Percentiles rank a stretch among this genome's conserved stretches.
Evolutionary conservation across 2,329 filamentous ascomycete genomes (phyloP).

Genomic region (Talaromyces sp.): DNA sequence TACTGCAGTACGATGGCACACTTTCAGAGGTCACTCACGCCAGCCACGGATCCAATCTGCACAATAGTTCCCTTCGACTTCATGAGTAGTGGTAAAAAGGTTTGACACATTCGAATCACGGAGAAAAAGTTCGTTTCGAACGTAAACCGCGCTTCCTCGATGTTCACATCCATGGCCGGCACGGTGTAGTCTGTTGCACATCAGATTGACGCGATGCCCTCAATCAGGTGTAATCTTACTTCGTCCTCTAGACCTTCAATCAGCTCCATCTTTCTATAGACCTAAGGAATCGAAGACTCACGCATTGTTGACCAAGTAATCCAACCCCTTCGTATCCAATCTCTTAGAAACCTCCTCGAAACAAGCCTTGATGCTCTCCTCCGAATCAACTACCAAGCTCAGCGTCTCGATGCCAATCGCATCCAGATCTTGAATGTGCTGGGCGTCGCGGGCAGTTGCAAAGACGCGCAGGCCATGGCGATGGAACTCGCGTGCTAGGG

Average conservation of each 20-base stretch:
- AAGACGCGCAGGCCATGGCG: conserved; percentile 53
- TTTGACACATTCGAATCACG: conserved; percentile 57
- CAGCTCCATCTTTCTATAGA: conserved; percentile 9
- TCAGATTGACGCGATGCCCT: neutral
- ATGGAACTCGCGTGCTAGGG: conserved; percentile 57
- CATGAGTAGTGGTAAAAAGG: conserved; percentile 54
- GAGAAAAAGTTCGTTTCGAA: conserved; percentile 58
- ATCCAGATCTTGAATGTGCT: conserved; percentile 48
- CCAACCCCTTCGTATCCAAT: conserved; percentile 49
- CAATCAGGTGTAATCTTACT: conserved; percentile 13
- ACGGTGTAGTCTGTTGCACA: conserved; percentile 50
- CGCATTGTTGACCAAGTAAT: conserved; percentile 60
- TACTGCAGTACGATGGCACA: neutral
- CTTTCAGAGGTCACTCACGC: conserved; percentile 22
- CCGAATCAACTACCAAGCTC: conserved; percentile 52
- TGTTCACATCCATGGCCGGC: conserved; percentile 55
- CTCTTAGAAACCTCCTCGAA: conserved; percentile 46
- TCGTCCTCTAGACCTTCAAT: conserved; percentile 19
- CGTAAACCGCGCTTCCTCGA: conserved; percentile 44
- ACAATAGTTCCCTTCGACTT: conserved; percentile 45
- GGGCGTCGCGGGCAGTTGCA: conserved; percentile 54
- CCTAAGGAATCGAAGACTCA: conserved; percentile 24
- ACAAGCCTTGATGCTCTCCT: conserved; percentile 49
- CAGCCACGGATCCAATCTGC: conserved; percentile 46
- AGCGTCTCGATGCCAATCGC: conserved; percentile 54